A percentile compares a stretch with the other conserved stretches of the same genome.
Conservation (phyloP, 2,329 filamentous ascomycete genomes). For the Apiospora pterosperma region DNA sequence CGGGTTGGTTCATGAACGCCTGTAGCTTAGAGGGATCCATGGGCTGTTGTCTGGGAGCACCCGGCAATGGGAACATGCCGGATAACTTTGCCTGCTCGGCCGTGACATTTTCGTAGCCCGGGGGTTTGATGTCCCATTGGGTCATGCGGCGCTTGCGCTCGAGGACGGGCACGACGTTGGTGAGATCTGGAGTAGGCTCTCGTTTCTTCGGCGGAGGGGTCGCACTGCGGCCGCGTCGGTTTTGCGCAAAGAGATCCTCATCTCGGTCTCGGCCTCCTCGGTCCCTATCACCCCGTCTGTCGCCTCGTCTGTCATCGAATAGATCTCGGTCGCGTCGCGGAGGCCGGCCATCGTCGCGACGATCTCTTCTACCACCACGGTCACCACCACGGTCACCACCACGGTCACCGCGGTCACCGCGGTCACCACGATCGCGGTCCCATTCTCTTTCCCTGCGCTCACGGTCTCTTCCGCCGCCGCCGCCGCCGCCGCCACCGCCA, state of each 20-base stretch:
- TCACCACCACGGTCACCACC: slow-evolving; percentile 63
- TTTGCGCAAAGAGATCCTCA: slow-evolving; percentile 44
- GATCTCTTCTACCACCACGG: slow-evolving; percentile 31
- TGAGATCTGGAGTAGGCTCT: slow-evolving; percentile 94
- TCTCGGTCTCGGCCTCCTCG: slow-evolving; percentile 43
- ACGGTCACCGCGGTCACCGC: slow-evolving; percentile 41
- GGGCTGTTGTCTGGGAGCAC: slow-evolving; percentile 88
- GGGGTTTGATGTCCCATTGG: slow-evolving; percentile 99
- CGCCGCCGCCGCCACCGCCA: slow-evolving; percentile 44
- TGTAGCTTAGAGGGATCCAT: slow-evolving; percentile 94
- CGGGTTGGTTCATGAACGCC: slow-evolving; percentile 91
- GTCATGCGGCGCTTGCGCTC: slow-evolving; percentile 89
- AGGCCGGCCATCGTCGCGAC: slow-evolving; percentile 54
- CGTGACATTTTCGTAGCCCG: slow-evolving; percentile 96
- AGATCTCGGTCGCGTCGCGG: slow-evolving; percentile 55
- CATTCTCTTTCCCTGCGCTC: slow-evolving; percentile 52
- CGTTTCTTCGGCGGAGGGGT: slow-evolving; percentile 84
- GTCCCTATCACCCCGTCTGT: slow-evolving; percentile 42
- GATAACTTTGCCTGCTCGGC: slow-evolving; percentile 98
- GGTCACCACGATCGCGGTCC: slow-evolving; percentile 52
- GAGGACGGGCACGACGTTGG: slow-evolving; percentile 75
- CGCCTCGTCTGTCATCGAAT: slow-evolving; percentile 58
- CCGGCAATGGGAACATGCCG: slow-evolving; percentile 97
- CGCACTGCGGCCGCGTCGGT: slow-evolving; percentile 68
- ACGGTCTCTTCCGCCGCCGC: slow-evolving; percentile 32